Evolutionary conservation across 2,329 filamentous ascomycete species (phyloP).

Genomic region (Ophiostoma pallidulum): DNA sequence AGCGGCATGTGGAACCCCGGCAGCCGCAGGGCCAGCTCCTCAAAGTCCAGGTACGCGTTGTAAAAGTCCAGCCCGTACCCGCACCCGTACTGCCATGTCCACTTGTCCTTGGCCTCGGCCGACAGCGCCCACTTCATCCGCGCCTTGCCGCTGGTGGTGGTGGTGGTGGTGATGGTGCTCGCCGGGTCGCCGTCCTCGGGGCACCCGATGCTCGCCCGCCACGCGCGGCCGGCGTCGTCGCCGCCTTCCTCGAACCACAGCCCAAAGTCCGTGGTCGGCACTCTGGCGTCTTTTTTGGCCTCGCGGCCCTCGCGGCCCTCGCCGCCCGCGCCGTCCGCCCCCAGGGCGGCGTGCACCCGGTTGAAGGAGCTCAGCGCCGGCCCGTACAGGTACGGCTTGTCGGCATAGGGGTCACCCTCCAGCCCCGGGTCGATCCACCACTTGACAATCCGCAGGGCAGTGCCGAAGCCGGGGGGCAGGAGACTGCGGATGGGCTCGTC

Average conservation of each 20-base stretch:
- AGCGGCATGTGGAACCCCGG: slow-evolving; percentile 66
- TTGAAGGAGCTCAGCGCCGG: slow-evolving; percentile 75
- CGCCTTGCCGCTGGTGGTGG: slow-evolving; percentile 37
- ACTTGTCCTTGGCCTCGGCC: slow-evolving; percentile 38
- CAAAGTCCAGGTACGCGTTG: slow-evolving; percentile 86
- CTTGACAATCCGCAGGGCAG: slow-evolving; percentile 75
- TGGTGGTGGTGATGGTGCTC: slow-evolving; percentile 29
- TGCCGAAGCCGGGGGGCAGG: slow-evolving; percentile 76
- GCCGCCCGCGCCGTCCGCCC: slow-evolving; percentile 32
- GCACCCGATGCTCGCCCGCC: slow-evolving; percentile 37
- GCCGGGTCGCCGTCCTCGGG: slow-evolving; percentile 37
- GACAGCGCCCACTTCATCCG: slow-evolving; percentile 51
- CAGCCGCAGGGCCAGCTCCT: slow-evolving; percentile 58
- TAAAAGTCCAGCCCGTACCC: slow-evolving; percentile 61
- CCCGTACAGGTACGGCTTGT: slow-evolving; percentile 78
- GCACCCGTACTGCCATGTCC: slow-evolving; percentile 45
- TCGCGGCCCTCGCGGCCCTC: background rate
- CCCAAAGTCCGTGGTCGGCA: slow-evolving; percentile 22
- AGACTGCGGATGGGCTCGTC: slow-evolving; percentile 80
- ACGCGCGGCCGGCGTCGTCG: slow-evolving; percentile 43
- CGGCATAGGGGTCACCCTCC: slow-evolving; percentile 81
- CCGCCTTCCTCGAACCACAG: slow-evolving; percentile 58
- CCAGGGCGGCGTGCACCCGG: slow-evolving; percentile 55
- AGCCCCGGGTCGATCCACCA: slow-evolving; percentile 88
- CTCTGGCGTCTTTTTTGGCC: slow-evolving; percentile 24